Evolutionary conservation across 306 rosid genomes (phyloP).

Genomic region (Gillenia trifoliata): DNA sequence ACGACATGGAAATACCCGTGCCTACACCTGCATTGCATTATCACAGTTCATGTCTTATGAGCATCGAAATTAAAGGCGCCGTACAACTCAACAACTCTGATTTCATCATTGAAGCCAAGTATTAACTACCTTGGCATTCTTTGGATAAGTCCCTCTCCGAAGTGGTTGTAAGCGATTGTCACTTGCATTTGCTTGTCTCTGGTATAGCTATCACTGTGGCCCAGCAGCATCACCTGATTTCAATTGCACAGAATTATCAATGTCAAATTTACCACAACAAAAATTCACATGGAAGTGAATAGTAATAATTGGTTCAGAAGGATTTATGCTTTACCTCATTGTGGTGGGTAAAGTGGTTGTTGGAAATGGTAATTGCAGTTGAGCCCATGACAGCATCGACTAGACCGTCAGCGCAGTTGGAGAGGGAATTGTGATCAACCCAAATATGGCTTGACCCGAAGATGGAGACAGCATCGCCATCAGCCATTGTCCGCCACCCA

Average conservation of each 20-base stretch:
- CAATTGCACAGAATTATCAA: slow-evolving; percentile 5
- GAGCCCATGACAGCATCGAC: slow-evolving; percentile 98
- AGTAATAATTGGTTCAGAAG: not conserved
- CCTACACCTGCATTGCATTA: slow-evolving; percentile 80
- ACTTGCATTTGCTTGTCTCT: slow-evolving; percentile 97
- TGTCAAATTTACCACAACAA: not conserved
- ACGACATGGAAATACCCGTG: slow-evolving; percentile 98
- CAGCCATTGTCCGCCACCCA: slow-evolving; percentile 99
- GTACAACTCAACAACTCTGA: not conserved
- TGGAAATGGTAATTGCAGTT: slow-evolving; percentile 85
- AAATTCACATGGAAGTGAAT: not conserved
- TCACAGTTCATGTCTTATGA: slow-evolving; percentile 3
- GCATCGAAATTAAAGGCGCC: not conserved
- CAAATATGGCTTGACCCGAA: slow-evolving; percentile 93
- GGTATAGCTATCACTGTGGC: slow-evolving; percentile 89
- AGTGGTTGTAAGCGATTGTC: slow-evolving; percentile 97
- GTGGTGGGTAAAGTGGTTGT: slow-evolving; percentile 98
- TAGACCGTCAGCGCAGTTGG: slow-evolving; percentile 95
- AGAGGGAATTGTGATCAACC: slow-evolving; percentile 93
- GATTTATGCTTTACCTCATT: slow-evolving; percentile 57
- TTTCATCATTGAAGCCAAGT: slow-evolving; percentile 15
- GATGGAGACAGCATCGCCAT: slow-evolving; percentile 88
- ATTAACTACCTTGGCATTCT: slow-evolving; percentile 92
- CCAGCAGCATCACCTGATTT: slow-evolving; percentile 89
- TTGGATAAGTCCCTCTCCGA: slow-evolving; percentile 97